Evolutionary conservation across 192 early-diverging fungal species (phyloP).

Genomic region (Backusella circina): DNA sequence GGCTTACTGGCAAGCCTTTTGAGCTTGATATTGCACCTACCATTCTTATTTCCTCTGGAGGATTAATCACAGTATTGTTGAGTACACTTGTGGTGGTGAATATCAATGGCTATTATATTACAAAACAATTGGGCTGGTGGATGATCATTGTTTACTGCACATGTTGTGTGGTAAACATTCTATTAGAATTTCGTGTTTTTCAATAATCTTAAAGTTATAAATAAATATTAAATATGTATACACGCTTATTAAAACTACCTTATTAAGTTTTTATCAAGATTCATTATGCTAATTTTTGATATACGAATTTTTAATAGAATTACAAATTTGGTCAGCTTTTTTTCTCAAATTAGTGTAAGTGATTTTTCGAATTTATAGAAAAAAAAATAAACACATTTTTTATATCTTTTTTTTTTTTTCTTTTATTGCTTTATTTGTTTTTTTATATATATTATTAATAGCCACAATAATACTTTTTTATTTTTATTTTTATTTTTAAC

Average conservation of each 20-base stretch:
- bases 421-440: background rate
- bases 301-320: background rate
- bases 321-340: background rate
- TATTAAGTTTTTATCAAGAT: background rate
- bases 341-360: background rate
- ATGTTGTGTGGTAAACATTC: slow-evolving; percentile 58
- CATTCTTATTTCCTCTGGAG: slow-evolving; percentile 63
- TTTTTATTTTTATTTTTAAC: background rate
- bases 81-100: slow-evolving; percentile 56
- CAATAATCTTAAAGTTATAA: background rate
- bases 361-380: background rate
- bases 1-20: slow-evolving; percentile 47
- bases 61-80: slow-evolving; percentile 57
- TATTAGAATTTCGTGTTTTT: slow-evolving; percentile 43
- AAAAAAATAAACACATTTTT: background rate
- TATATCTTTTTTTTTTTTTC: background rate
- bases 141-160: slow-evolving; percentile 54
- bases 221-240: background rate
- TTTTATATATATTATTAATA: background rate
- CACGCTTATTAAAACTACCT: background rate
- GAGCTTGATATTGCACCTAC: slow-evolving; percentile 59
- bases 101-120: slow-evolving; percentile 56
- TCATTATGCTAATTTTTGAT: background rate
- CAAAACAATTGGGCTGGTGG: slow-evolving; percentile 50
- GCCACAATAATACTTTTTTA: background rate